phyloP scores from a whole-genome alignment of 495 filamentous ascomycete genomes.

The Xylaria venustula region DNA sequence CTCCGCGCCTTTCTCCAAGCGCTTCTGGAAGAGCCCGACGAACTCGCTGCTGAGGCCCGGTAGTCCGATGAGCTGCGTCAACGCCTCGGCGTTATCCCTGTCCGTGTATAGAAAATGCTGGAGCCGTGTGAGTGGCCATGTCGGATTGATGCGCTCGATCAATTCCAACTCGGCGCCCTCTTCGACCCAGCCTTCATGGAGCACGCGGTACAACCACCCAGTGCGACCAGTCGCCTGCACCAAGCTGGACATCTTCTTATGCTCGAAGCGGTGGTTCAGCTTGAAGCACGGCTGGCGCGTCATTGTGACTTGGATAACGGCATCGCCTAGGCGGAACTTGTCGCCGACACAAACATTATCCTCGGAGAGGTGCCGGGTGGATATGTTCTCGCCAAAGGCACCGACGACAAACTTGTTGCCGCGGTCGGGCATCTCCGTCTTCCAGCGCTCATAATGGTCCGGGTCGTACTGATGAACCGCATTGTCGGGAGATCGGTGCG shows the following conservation, averaged over 20 bases:
- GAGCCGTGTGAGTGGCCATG: constrained; percentile 41
- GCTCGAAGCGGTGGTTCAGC: constrained; percentile 51
- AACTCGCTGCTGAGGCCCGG: constrained; percentile 36
- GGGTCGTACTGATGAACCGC: constrained; percentile 47
- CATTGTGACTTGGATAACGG: constrained; percentile 34
- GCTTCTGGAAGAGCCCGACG: constrained; percentile 16
- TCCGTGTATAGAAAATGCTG: constrained; percentile 42
- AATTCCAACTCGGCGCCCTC: constrained; percentile 36
- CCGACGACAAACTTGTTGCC: constrained; percentile 38
- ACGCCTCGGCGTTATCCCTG: constrained; percentile 30
- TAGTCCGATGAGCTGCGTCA: constrained; percentile 34
- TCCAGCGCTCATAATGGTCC: constrained; percentile 42
- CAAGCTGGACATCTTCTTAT: constrained; percentile 39
- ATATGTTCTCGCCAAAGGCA: constrained; percentile 49
- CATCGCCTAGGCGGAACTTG: constrained; percentile 34
- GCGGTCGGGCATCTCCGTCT: constrained; percentile 28
- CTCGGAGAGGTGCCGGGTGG: constrained; percentile 36
- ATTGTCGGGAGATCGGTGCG: constrained; percentile 42
- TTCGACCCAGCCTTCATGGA: constrained; percentile 36
- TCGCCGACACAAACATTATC: constrained; percentile 47
- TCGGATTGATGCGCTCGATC: constrained; percentile 37
- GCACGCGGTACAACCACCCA: constrained; percentile 46
- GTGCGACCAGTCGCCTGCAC: constrained; percentile 40
- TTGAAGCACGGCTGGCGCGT: constrained; percentile 52
- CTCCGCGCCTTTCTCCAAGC: constrained; percentile 23